A percentile compares a stretch with the other conserved stretches of the same genome.
phyloP scores from a whole-genome alignment of 1,284 basidiomycete species.

The Ustanciosporium gigantosporum region DNA sequence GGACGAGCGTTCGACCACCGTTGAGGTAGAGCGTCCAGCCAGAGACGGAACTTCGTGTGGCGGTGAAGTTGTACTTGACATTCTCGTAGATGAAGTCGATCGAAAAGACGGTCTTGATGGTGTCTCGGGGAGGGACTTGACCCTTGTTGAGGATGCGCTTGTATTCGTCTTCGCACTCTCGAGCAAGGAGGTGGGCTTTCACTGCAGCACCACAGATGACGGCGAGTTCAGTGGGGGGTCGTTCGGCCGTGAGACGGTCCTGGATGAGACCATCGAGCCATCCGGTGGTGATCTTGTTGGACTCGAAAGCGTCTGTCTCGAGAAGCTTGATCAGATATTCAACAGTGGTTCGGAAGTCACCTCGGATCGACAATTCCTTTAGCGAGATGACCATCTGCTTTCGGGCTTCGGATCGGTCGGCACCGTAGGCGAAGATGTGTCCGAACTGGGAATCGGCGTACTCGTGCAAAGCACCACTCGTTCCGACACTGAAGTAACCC shows the following conservation, averaged over 20 bases:
- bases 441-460: slow-evolving; percentile 83
- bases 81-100: slow-evolving; percentile 95
- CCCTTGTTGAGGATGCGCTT: slow-evolving; percentile 95
- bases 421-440: slow-evolving; percentile 98
- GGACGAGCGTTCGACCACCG: slow-evolving; percentile 68
- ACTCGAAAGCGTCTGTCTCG: slow-evolving; percentile 93
- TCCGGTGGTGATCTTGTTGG: slow-evolving; percentile 96
- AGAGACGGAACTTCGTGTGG: slow-evolving; percentile 82
- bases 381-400: slow-evolving; percentile 99
- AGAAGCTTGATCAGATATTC: slow-evolving; percentile 92
- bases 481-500: slow-evolving; percentile 97
- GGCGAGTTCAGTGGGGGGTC: slow-evolving; percentile 86
- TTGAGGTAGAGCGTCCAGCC: slow-evolving; percentile 95
- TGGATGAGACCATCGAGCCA: slow-evolving; percentile 98
- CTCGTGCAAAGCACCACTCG: slow-evolving; percentile 94
- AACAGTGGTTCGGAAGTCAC: slow-evolving; percentile 97
- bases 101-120: slow-evolving; percentile 93
- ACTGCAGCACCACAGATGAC: slow-evolving; percentile 93
- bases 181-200: slow-evolving; percentile 87
- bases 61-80: slow-evolving; percentile 92
- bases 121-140: slow-evolving; percentile 91
- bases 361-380: slow-evolving; percentile 97
- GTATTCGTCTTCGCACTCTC: slow-evolving; percentile 89
- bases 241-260: slow-evolving; percentile 90
- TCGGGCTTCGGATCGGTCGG: slow-evolving; percentile 89